phyloP scores from a whole-genome alignment of 257 asterid genomes.

The Voacanga thouarsii region DNA sequence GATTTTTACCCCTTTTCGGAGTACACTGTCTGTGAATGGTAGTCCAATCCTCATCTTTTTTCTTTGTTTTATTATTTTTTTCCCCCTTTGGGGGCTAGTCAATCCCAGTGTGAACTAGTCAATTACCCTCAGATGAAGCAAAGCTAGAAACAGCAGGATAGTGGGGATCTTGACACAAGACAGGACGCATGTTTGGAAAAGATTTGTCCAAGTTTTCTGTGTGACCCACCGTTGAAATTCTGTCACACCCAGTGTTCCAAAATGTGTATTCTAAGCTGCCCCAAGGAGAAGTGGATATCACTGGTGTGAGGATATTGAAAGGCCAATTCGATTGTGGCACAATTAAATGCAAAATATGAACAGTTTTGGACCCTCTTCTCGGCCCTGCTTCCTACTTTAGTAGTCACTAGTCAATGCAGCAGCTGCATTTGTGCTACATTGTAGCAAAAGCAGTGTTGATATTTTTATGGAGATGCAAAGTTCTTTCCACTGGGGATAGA shows the following conservation, averaged over 20 bases:
- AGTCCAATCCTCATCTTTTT: not conserved
- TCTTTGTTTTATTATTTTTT: not conserved
- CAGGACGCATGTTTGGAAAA: constrained; percentile 43
- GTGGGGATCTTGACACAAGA: constrained; percentile 44
- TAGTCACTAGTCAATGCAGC: constrained; percentile 1
- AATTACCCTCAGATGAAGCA: not conserved
- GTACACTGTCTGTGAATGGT: not conserved
- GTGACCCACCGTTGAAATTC: constrained; percentile 66
- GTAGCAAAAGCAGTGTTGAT: not conserved
- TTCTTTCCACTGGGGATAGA: not conserved
- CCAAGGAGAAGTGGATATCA: not conserved
- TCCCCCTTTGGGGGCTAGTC: not conserved
- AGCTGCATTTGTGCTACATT: not conserved
- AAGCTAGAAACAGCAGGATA: constrained; percentile 11
- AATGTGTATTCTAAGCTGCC: not conserved
- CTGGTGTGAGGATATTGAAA: not conserved
- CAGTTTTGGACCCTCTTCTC: constrained; percentile 12
- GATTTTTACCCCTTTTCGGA: not conserved
- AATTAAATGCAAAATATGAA: constrained; percentile 14
- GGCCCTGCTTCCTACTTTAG: constrained; percentile 4
- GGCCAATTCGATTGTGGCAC: constrained; percentile 5
- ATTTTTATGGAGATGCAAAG: not conserved
- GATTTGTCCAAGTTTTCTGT: constrained; percentile 36
- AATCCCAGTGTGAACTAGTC: not conserved
- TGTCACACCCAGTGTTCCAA: constrained; percentile 39